These are phyloP conservation scores for Phaeolepiota aurea DNA, from an alignment of 768 basidiomycete genomes.

Conservation along the genomic window DNA sequence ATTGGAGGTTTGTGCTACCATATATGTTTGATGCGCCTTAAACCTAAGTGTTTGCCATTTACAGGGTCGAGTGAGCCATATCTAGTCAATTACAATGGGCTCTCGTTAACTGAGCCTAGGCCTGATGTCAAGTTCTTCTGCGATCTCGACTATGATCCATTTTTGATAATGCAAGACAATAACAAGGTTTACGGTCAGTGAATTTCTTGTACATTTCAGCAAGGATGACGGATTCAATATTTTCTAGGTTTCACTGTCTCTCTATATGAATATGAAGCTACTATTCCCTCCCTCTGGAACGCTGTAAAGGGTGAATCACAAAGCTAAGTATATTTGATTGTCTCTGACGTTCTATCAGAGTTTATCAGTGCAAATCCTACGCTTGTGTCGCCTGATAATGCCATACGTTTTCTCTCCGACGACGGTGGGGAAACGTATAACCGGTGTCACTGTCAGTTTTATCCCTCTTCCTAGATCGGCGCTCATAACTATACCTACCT, in stretches of 20 bases:
- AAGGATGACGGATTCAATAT: background rate
- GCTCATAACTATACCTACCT: constrained; percentile 4
- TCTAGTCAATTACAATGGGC: constrained; percentile 1
- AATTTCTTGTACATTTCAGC: background rate
- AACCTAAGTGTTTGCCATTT: constrained; percentile 4
- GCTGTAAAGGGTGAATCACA: constrained; percentile 49
- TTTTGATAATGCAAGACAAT: constrained; percentile 79
- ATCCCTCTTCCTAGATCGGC: constrained; percentile 6
- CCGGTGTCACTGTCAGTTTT: constrained; percentile 57
- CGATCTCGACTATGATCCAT: constrained; percentile 82
- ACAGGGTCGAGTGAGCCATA: constrained; percentile 36
- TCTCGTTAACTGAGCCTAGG: constrained; percentile 23
- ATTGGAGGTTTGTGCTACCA: constrained; percentile 50
- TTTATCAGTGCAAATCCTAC: constrained; percentile 61
- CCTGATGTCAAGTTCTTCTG: constrained; percentile 87
- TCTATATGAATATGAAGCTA: constrained; percentile 74
- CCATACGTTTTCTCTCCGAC: constrained; percentile 75
- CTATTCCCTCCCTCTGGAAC: constrained; percentile 83
- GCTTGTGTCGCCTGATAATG: constrained; percentile 59
- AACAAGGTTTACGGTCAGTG: constrained; percentile 74
- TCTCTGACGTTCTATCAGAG: constrained; percentile 36
- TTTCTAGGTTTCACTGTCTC: constrained; percentile 70
- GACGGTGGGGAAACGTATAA: constrained; percentile 70
- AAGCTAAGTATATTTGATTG: too few species aligned
- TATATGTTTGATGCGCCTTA: background rate